Percentiles rank a stretch among this genome's conserved stretches.
phyloP scores from a whole-genome alignment of 2,329 filamentous ascomycete species.

The Neonectria ditissima region DNA sequence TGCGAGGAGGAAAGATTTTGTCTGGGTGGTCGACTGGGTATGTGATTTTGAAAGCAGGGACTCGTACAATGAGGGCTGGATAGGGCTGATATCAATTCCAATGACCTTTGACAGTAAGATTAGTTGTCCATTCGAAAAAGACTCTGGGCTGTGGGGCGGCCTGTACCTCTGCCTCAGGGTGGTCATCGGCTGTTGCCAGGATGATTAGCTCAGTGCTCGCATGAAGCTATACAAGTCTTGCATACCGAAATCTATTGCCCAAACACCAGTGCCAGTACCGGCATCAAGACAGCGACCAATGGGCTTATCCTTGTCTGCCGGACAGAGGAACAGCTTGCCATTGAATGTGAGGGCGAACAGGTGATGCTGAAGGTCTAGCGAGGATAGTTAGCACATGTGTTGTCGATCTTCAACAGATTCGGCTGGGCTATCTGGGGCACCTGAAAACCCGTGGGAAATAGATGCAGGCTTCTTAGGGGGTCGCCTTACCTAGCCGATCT shows the following conservation, averaged over 20 bases:
- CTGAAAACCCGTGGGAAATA: not conserved
- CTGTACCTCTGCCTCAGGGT: conserved; percentile 47
- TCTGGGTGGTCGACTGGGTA: not conserved
- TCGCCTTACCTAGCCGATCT: conserved; percentile 45
- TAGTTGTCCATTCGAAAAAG: not conserved
- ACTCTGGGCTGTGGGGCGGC: rapidly evolving
- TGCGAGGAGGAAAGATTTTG: not conserved
- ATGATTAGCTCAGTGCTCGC: conserved; percentile 9
- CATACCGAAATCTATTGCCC: conserved; percentile 59
- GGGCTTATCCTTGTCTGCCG: conserved; percentile 37
- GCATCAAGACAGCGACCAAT: conserved; percentile 55
- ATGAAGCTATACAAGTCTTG: not conserved
- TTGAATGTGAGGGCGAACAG: conserved; percentile 49
- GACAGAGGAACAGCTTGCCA: conserved; percentile 46
- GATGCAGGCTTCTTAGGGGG: no score
- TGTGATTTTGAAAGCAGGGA: not conserved
- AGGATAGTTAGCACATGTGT: not conserved
- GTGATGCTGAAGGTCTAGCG: conserved; percentile 52
- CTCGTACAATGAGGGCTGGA: conserved; percentile 52
- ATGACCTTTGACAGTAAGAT: conserved; percentile 41
- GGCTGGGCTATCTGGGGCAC: not conserved
- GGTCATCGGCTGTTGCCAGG: conserved; percentile 42
- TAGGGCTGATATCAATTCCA: conserved; percentile 58
- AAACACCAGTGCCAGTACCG: conserved; percentile 62
- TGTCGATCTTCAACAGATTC: not conserved